A percentile compares a stretch with the other conserved stretches of the same genome.
Conservation (phyloP, 2,329 filamentous ascomycete genomes). For the Aureobasidium lini region DNA sequence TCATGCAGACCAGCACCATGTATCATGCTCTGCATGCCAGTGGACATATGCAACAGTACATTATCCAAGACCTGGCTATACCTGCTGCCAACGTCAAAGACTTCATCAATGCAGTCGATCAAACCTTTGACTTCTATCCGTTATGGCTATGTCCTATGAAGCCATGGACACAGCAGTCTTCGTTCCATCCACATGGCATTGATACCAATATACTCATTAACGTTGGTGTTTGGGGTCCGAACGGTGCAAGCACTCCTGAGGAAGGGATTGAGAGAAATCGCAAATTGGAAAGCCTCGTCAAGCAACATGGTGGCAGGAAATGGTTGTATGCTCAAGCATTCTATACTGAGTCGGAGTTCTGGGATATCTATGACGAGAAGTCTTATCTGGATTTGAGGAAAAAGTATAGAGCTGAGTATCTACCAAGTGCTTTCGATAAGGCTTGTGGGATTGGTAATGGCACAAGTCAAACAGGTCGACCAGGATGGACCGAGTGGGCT, state of each 20-base stretch:
- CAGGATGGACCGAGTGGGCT: not conserved
- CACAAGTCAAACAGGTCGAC: not conserved
- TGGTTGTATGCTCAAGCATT: constrained; percentile 64
- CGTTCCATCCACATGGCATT: constrained; percentile 1
- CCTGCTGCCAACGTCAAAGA: constrained; percentile 35
- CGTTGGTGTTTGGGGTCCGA: constrained; percentile 54
- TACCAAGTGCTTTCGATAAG: constrained; percentile 6
- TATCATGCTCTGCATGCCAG: constrained; percentile 59
- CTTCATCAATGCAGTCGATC: constrained; percentile 37
- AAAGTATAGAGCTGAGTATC: constrained; percentile 33
- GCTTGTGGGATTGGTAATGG: not conserved
- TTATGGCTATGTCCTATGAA: constrained; percentile 42
- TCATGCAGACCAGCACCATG: constrained; percentile 57
- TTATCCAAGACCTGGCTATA: constrained; percentile 56
- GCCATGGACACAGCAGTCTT: not conserved
- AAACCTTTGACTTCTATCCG: constrained; percentile 36
- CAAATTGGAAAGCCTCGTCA: constrained; percentile 52
- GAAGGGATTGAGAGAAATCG: constrained; percentile 50
- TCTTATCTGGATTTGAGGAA: constrained; percentile 53
- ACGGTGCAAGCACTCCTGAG: constrained; percentile 26
- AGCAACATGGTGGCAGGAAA: constrained; percentile 56
- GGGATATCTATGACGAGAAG: constrained; percentile 52
- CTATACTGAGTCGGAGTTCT: constrained; percentile 62
- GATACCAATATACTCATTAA: constrained; percentile 36
- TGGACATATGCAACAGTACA: constrained; percentile 51